These are phyloP conservation scores for Vigna hirtella DNA, from an alignment of 306 rosid species.

Conservation along the genomic window DNA sequence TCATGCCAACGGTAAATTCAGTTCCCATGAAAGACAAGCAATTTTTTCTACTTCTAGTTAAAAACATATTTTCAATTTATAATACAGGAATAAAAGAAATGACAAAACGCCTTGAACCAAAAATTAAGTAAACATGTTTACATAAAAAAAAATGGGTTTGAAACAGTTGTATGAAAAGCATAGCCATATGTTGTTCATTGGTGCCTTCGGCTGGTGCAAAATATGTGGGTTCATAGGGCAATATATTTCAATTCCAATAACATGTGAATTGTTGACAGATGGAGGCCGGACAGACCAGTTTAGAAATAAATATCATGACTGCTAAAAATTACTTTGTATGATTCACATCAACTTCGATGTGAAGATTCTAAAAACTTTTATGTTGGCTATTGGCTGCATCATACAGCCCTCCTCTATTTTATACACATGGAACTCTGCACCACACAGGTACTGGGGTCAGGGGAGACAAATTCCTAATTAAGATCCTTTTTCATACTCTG, in stretches of 20 bases:
- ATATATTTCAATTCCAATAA: slow-evolving; percentile 28
- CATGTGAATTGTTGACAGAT: slow-evolving; percentile 10
- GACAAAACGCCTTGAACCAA: slow-evolving; percentile 23
- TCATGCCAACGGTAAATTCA: neutral
- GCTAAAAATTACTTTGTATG: slow-evolving; percentile 8
- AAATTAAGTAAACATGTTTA: slow-evolving; percentile 16
- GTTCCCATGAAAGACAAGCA: neutral
- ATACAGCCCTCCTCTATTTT: neutral
- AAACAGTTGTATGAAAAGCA: slow-evolving; percentile 17
- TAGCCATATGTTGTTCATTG: neutral
- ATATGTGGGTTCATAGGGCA: neutral
- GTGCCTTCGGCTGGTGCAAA: slow-evolving; percentile 28
- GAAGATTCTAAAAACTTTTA: neutral
- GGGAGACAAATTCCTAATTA: neutral
- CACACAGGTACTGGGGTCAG: neutral
- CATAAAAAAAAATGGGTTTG: slow-evolving; percentile 1
- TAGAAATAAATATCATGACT: neutral
- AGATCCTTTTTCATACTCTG: neutral
- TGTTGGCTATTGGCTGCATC: neutral
- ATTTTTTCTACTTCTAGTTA: slow-evolving; percentile 1
- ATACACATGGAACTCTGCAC: neutral
- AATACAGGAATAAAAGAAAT: slow-evolving; percentile 19
- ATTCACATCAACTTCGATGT: neutral
- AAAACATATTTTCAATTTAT: neutral
- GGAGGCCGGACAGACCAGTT: neutral